Percentiles rank a stretch among this genome's conserved stretches.
Conservation (phyloP, 1,139 yeast species). For the Blastobotrys ciferrii region DNA sequence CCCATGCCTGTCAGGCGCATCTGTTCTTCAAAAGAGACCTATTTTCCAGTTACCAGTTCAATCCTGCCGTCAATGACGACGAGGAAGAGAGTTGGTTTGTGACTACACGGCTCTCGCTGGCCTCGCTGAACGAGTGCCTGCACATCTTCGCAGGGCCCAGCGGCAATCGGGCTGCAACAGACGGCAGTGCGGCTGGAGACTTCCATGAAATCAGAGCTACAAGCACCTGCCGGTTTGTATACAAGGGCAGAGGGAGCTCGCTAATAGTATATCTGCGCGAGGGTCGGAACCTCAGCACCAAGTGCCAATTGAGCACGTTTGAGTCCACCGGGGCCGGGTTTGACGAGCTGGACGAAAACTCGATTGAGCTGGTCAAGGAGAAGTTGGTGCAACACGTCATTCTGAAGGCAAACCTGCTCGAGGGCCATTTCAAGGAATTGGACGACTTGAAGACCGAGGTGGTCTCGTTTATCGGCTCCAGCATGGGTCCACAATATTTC, state of each 20-base stretch:
- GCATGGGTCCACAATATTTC: constrained; percentile 30
- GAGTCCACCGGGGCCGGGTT: constrained; percentile 37
- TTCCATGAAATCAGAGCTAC: neutral
- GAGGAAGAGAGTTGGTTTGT: constrained; percentile 18
- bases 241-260: constrained; percentile 60
- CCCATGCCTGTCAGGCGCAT: constrained; percentile 32
- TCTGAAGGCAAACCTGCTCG: constrained; percentile 61
- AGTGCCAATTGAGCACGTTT: constrained; percentile 66
- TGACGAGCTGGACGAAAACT: constrained; percentile 16
- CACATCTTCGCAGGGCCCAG: constrained; percentile 29
- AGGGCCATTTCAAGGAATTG: constrained; percentile 65
- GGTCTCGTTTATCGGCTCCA: constrained; percentile 49
- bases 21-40: constrained; percentile 26
- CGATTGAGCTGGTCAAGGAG: constrained; percentile 42
- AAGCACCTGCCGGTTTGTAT: constrained; percentile 37
- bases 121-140: constrained; percentile 30
- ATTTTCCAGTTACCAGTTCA: constrained; percentile 28
- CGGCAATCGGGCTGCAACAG: constrained; percentile 7
- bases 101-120: constrained; percentile 27
- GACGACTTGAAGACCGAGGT: constrained; percentile 62
- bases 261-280: constrained; percentile 73
- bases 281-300: constrained; percentile 56
- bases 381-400: constrained; percentile 62
- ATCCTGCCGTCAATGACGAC: constrained; percentile 10
- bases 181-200: constrained; percentile 4